Percentiles rank a stretch among this genome's conserved stretches.
phyloP scores from a whole-genome alignment of 768 basidiomycete species.

The Stropharia rugosoannulata region DNA sequence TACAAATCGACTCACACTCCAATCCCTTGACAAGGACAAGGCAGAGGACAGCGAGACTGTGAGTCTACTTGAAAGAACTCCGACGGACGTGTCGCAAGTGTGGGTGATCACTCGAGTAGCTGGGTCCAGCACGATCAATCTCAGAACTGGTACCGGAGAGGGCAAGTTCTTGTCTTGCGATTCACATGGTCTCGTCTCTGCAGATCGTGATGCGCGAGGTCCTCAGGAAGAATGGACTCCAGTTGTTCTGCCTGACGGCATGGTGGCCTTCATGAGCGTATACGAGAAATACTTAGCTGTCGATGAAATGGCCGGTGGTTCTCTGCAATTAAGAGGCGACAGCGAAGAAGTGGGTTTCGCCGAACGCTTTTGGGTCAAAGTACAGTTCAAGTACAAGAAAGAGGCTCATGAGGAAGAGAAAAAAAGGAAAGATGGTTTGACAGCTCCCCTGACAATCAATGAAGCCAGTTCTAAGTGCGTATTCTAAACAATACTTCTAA shows the following conservation, averaged over 20 bases:
- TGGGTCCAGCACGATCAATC: constrained; percentile 80
- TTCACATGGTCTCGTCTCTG: constrained; percentile 78
- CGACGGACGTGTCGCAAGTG: constrained; percentile 83
- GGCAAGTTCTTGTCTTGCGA: constrained; percentile 92
- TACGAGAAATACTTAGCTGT: constrained; percentile 87
- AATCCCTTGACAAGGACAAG: constrained; percentile 60
- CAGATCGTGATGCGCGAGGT: constrained; percentile 86
- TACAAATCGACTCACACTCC: constrained; percentile 67
- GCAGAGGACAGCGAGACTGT: constrained; percentile 39
- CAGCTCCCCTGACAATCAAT: constrained; percentile 55
- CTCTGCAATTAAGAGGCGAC: constrained; percentile 77
- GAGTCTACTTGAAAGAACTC: constrained; percentile 61
- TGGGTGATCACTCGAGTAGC: constrained; percentile 90
- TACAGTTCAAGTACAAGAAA: constrained; percentile 86
- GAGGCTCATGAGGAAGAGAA: constrained; percentile 81
- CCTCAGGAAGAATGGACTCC: constrained; percentile 96
- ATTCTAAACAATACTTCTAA: neutral
- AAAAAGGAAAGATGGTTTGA: constrained; percentile 61
- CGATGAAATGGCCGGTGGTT: constrained; percentile 85
- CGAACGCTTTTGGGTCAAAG: constrained; percentile 87
- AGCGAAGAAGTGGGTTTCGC: constrained; percentile 82
- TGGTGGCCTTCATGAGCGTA: constrained; percentile 85
- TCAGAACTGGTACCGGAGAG: constrained; percentile 84
- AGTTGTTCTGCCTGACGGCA: constrained; percentile 76
- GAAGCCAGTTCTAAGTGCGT: constrained; percentile 76